These are phyloP conservation scores for Phascolomyces articulosus DNA, from an alignment of 371 early-diverging fungal species.

Conservation along the genomic window DNA sequence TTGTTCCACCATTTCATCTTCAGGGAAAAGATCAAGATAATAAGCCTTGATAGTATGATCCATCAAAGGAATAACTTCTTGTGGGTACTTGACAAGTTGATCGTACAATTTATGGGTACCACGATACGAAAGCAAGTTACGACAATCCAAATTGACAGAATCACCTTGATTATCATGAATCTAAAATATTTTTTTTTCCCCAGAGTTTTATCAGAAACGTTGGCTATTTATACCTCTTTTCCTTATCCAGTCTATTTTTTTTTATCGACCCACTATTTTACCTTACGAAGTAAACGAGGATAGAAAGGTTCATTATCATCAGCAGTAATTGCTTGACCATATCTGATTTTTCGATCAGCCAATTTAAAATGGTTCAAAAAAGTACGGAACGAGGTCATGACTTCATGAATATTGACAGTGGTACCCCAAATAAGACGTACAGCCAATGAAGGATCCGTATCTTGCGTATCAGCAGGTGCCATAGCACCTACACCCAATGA, in stretches of 20 bases:
- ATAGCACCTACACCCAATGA: conserved; percentile 10
- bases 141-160: conserved; percentile 90
- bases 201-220: too few relatives aligned
- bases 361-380: conserved; percentile 85
- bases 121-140: conserved; percentile 78
- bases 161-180: conserved; percentile 59
- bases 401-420: conserved; percentile 93
- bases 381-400: conserved; percentile 86
- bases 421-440: conserved; percentile 98
- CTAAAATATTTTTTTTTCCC: conserved; percentile 24
- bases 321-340: conserved; percentile 36
- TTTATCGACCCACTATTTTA: neutral
- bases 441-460: conserved; percentile 46
- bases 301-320: conserved; percentile 72
- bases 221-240: too few relatives aligned
- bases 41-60: conserved; percentile 89
- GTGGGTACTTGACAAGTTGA: conserved; percentile 95
- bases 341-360: conserved; percentile 60
- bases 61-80: conserved; percentile 97
- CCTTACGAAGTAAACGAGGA: conserved; percentile 56
- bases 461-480: conserved; percentile 32
- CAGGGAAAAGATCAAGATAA: conserved; percentile 74
- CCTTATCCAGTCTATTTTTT: neutral
- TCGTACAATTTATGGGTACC: conserved; percentile 72
- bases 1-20: conserved; percentile 54